Conservation (phyloP, 192 early-diverging fungal genomes). For the Funneliformis geosporum region DNA sequence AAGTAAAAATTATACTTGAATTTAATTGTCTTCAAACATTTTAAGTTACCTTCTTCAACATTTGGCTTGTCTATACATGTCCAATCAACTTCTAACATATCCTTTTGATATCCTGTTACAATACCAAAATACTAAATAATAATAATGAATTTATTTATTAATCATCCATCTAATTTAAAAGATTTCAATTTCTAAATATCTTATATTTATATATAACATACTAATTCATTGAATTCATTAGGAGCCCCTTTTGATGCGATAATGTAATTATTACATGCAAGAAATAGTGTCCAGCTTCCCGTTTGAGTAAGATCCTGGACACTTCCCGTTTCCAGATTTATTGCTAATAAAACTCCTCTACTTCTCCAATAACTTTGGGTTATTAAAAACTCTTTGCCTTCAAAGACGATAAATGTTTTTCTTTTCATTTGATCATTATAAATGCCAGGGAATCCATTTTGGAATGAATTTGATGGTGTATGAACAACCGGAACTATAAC, state of each 20-base stretch:
- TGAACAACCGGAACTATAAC: conserved; percentile 44
- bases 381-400: conserved; percentile 35
- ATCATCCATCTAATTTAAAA: conserved; percentile 9
- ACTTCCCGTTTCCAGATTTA: conserved; percentile 46
- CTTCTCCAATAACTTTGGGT: conserved; percentile 35
- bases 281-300: conserved; percentile 49
- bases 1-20: no score
- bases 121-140: conserved; percentile 31
- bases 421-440: conserved; percentile 60
- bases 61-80: neutral
- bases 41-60: neutral
- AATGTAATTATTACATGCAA: conserved; percentile 45
- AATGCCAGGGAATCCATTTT: conserved; percentile 66
- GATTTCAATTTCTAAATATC: conserved; percentile 33
- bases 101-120: conserved; percentile 35
- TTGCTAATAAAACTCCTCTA: conserved; percentile 35
- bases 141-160: conserved; percentile 26
- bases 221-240: conserved; percentile 38
- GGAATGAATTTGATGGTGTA: conserved; percentile 34
- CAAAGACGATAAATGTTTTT: conserved; percentile 34
- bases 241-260: conserved; percentile 57
- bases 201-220: conserved; percentile 34
- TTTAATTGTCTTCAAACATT: neutral
- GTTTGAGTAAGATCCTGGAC: conserved; percentile 55
- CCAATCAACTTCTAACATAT: conserved; percentile 26